Base-by-base conservation (phyloP, 2,329 filamentous ascomycete species). In the Apiospora saccharicola region DNA sequence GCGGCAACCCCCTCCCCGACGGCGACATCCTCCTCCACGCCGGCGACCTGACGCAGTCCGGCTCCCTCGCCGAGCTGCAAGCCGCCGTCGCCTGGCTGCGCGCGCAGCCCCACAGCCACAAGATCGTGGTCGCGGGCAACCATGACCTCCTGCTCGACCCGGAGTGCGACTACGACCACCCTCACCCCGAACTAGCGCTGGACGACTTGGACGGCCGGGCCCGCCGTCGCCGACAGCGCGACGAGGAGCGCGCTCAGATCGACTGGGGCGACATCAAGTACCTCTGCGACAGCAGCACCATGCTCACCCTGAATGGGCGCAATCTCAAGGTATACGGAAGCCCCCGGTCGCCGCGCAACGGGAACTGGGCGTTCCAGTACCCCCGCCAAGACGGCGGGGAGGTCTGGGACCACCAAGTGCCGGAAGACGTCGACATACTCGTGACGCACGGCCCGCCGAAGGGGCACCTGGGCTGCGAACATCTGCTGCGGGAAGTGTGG, bases 1-100 rank as follows among this genome's bases (percentile, higher is more conserved):
- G 85, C 75, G 86, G 85, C 75, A 86, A 86, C 3, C 85, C 89
- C 75, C 86, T 94, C 0, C 92, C 93, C 0, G 86, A 86, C 26
- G 93, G 93, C 53, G 92, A 95, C 79, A 88, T 95, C 13, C 85
- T 95, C 47, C 90, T 95, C 69, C 92, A 94, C 78, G 92, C 93
- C 1, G 93, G 93, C 10, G 93, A 95, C 79, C 81, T 95, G 75
- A 94, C 92, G 3, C 94, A 94, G 79, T 90, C 92, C 78, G 93
- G 93, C n/a, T 91, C 84, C 74, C 84, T 85, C 75, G 84, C 83
- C 7, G 89, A 91, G 82, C 43, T 68, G 24, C 67, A 68, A 14
- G 43, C 43, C 43, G 43, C 43, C 43, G 67, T 47, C 67, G 67
- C 41, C 24, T 68, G 67, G 67, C 67, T 68, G 43, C 67, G 67